Evolutionary conservation across 345 rosid species (phyloP), one percentile per base, ranked within the genome.

Genomic region (Populus ilicifolia): DNA sequence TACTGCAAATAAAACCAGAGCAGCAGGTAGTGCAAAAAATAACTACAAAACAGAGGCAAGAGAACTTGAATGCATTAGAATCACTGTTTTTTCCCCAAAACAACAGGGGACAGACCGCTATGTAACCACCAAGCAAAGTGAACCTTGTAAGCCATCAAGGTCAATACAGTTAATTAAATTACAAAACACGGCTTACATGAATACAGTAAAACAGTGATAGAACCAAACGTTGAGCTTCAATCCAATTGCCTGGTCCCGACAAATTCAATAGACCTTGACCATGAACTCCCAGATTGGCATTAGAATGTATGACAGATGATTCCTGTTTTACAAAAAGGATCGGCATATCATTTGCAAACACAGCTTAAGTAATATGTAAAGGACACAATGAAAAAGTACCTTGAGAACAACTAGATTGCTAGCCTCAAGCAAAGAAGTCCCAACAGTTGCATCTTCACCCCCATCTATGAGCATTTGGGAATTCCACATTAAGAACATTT

Each of bases 201-300:
- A 96, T 89, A 69, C 91, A 87, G 82, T 96, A 96, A 85, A 96
- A 96, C 71, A 96, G 90, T 33, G 96, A 92, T 69, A 96, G 87
- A 86, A 96, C 97, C 83, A 96, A 84, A 63, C 96, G 94, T 69
- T 94, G 98, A 72, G 99, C 99, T 86, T 94, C 98, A 67, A 96
- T 94, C 46, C 82, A 75, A 85, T 96, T 90, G 68, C 98, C 99
- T 48, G 89, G 90, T 74, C 98, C 99, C 13, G 99, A 89, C 79
- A 96, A 81, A 89, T 94, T 92, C 88, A 96, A 83, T 43, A 92
- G 83, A 82, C 99, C 99, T 87, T 96, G 99, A 70, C 99, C 99
- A 79, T 88, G 96, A 86, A 96, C 94, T 81, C 90, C 99, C 77
- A 96, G 89, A 88, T 96, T 94, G 50, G 99, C 97, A 84, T 92